Evolutionary conservation across 768 basidiomycete genomes (phyloP), one percentile per base, ranked within the genome.

Genomic region (Hemileccinum impolitum): DNA sequence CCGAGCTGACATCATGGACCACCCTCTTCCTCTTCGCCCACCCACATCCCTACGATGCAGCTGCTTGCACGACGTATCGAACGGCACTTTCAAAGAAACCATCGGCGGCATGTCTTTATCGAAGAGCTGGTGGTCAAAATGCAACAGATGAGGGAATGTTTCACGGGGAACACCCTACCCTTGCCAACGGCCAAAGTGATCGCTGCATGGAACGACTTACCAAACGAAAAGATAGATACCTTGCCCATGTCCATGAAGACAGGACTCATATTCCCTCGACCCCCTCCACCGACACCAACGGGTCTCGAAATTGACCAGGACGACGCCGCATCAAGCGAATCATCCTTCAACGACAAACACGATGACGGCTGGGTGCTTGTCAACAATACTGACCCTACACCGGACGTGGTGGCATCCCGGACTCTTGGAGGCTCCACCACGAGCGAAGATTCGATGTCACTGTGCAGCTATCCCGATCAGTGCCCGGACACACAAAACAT

Each of bases 141-240:
- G 6, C 59, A 51, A 30, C 52, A 43, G n/a, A n/a, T 67, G 43
- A 49, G 46, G 40, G 35, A 32, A n/a, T 60, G 43, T 37, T 62
- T 67, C 47, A 15, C 35, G 6, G 51, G 39, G 2, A 23, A 11
- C 10, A 31, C 0, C 19, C 52, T 67, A 5, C 66, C 63, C 5
- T 10, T 37, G 0, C 61, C 67, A n/a, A 41, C 48, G 14, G 41
- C 32, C 13, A 30, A 48, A 26, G 45, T 62, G 32, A 50, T n/a
- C 39, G 55, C 48, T n/a, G 55, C 56, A 12, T 67, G 66, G 66
- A 36, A 43, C 8, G 45, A 53, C 31, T n/a, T 65, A 26, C 66
- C 66, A n/a, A 67, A 67, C 17, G 11, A 41, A 7, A 67, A 13
- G 6, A 17, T 41, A 23, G 42, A 54, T 13, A 31, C 39, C 43